phyloP scores from a whole-genome alignment of 2,329 filamentous ascomycete genomes.

The Phaeosphaeria sp. region DNA sequence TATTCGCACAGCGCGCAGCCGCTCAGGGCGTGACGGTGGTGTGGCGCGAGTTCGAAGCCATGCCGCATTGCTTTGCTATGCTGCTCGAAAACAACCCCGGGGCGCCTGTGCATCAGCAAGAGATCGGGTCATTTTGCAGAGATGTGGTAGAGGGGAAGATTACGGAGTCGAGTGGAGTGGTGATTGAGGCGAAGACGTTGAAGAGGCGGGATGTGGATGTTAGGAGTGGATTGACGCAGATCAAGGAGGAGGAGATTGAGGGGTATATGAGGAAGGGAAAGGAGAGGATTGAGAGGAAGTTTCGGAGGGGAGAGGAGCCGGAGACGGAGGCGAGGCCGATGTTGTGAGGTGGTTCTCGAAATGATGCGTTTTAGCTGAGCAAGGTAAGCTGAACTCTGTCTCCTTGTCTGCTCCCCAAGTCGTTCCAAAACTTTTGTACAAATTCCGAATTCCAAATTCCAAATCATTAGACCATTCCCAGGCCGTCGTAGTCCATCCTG shows the following conservation, averaged over 20 bases:
- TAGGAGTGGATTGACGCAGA: slow-evolving; percentile 23
- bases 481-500: background rate
- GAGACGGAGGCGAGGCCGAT: background rate
- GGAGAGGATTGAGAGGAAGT: slow-evolving; percentile 29
- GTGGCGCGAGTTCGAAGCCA: slow-evolving; percentile 77
- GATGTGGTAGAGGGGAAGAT: slow-evolving; percentile 33
- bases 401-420: background rate
- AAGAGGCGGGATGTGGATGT: slow-evolving; percentile 36
- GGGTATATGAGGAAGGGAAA: slow-evolving; percentile 36
- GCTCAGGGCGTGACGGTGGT: slow-evolving; percentile 66
- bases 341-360: background rate
- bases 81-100: slow-evolving; percentile 47
- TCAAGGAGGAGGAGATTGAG: slow-evolving; percentile 41
- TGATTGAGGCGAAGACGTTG: slow-evolving; percentile 41
- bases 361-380: background rate
- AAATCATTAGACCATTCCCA: background rate
- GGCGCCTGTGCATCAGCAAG: slow-evolving; percentile 43
- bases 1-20: slow-evolving; percentile 64
- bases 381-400: background rate
- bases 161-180: slow-evolving; percentile 29
- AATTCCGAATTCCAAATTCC: too few species aligned
- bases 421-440: background rate
- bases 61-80: slow-evolving; percentile 74
- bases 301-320: slow-evolving; percentile 15
- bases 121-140: slow-evolving; percentile 44